Base-by-base conservation (phyloP, 495 filamentous ascomycete species). In the Physcia stellaris region DNA sequence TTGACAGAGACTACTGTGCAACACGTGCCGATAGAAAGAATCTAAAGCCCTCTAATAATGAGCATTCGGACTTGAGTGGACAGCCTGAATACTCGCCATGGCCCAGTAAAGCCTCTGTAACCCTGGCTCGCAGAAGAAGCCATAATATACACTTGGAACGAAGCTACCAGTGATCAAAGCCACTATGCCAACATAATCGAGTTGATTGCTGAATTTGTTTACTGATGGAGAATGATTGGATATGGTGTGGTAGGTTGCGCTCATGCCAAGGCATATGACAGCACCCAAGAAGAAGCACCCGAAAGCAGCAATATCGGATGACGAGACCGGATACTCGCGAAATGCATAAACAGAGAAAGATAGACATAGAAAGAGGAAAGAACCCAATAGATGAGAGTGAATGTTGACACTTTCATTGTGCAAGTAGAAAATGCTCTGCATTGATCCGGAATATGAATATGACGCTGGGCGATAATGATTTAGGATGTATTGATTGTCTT, bases 401-500 rank as follows among this genome's bases (percentile, higher is more conserved):
- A 94, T 88, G 58, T 96, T 96, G 43, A 96, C 80, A n/a, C 73
- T 75, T 57, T 96, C 86, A 60, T 94, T 96, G 63, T 96, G 83
- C n/a, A 86, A 46, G 56, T 85, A 83, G 33, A 65, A 57, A 42
- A 86, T 60, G 20, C 75, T 82, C 23, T 67, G 61, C 13, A 49
- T 24, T 9, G 34, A 54, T 10, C 21, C 24, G 4, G 19, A 9
- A 13, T 46, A 49, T 1, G 46, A 54, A 10, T 35, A 32, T 19
- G 46, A 47, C 13, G 23, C 24, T 12, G 42, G 46, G 32, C 50
- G 38, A 31, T 54, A 54, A 28, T 47, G 37, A 9, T 43, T 41
- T 12, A 46, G 36, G 4, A 54, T 52, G 32, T 42, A 54, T 33
- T 54, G 47, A 13, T 54, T 54, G 35, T 52, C 51, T 35, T 48